Percentiles rank a stretch among this genome's conserved stretches.
These are phyloP conservation scores for Pleurotus citrinopileatus DNA, from an alignment of 768 basidiomycete genomes.

Conservation along the genomic window DNA sequence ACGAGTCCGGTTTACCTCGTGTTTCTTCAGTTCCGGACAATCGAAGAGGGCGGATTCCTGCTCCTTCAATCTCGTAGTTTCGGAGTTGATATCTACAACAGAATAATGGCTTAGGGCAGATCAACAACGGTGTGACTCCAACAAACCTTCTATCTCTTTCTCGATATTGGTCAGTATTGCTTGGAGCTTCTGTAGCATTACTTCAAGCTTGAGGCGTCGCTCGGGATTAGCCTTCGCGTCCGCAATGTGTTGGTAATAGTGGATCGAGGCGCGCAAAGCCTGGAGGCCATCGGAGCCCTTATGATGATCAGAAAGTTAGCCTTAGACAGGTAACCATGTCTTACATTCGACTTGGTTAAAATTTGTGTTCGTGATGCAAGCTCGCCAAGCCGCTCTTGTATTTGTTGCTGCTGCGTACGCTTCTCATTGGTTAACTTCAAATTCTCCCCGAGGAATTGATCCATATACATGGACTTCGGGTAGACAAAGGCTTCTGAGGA, in stretches of 20 bases:
- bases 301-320: not conserved
- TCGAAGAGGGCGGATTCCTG: slow-evolving; percentile 50
- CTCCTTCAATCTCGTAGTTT: slow-evolving; percentile 40
- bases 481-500: slow-evolving; percentile 48
- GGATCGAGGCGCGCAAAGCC: slow-evolving; percentile 56
- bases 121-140: not conserved
- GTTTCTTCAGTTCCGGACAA: slow-evolving; percentile 60
- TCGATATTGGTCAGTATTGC: slow-evolving; percentile 50
- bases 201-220: slow-evolving; percentile 41
- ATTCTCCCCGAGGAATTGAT: slow-evolving; percentile 67
- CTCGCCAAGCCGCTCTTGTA: slow-evolving; percentile 45
- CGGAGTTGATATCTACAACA: slow-evolving; percentile 48
- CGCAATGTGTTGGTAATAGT: slow-evolving; percentile 73
- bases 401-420: slow-evolving; percentile 30
- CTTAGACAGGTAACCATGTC: slow-evolving; percentile 17
- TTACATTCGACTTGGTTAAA: slow-evolving; percentile 55
- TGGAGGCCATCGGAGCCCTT: slow-evolving; percentile 29
- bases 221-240: slow-evolving; percentile 41
- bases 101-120: not conserved
- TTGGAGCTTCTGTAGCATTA: slow-evolving; percentile 49
- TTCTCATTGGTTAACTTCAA: slow-evolving; percentile 40
- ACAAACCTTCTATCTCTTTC: slow-evolving; percentile 49
- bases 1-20: slow-evolving; percentile 39
- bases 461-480: slow-evolving; percentile 67
- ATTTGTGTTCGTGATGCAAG: slow-evolving; percentile 43